phyloP scores from a whole-genome alignment of 106 monocot species.

The Dendrobium chrysotoxum region DNA sequence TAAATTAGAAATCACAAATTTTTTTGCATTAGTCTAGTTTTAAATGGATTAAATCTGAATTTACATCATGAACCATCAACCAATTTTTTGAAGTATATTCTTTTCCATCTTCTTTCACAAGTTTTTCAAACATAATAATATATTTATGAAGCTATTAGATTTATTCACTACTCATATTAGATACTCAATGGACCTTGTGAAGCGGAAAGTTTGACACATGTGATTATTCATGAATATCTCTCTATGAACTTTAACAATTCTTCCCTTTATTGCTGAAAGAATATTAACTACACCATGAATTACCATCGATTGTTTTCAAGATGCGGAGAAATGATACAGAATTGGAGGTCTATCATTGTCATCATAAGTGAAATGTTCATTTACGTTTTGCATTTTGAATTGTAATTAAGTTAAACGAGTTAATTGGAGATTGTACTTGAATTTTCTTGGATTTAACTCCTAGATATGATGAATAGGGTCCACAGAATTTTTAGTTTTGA shows the following conservation, averaged over 20 bases:
- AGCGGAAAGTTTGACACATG: neutral
- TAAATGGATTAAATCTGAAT: too few relatives aligned
- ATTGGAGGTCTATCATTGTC: neutral
- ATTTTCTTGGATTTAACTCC: too few relatives aligned
- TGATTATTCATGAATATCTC: neutral
- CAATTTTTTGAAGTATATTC: too few relatives aligned
- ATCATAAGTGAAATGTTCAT: too few relatives aligned
- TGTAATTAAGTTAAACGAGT: neutral
- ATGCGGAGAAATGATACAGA: neutral
- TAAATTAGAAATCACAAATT: too few relatives aligned
- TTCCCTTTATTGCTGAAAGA: neutral
- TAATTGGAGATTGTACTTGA: neutral
- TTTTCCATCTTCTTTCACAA: too few relatives aligned
- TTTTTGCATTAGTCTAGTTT: too few relatives aligned
- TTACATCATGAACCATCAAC: too few relatives aligned
- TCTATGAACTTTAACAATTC: neutral
- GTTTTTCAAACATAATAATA: too few relatives aligned
- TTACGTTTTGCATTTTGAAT: neutral
- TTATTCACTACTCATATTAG: neutral
- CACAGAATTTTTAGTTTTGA: too few relatives aligned
- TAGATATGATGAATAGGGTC: too few relatives aligned
- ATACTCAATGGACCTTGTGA: neutral
- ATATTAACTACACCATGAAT: neutral
- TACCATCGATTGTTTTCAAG: neutral
- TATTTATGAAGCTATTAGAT: too few relatives aligned